Evolutionary conservation across 164 flowering plant genomes (phyloP), one percentile per base, ranked within the genome.

Genomic region (Echeveria elegans): DNA sequence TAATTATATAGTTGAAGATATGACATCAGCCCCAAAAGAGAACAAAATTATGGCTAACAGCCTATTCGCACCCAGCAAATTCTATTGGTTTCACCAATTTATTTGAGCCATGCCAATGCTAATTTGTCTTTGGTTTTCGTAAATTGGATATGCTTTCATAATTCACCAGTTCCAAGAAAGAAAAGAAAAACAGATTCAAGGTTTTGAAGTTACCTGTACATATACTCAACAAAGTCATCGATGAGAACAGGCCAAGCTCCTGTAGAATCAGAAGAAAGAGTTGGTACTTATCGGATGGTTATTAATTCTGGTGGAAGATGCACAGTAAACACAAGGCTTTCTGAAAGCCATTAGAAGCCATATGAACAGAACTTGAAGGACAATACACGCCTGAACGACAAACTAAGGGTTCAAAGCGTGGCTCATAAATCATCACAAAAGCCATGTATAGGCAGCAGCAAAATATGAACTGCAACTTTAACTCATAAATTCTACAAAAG

Each of bases 221-320:
- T 89, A 69, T 88, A 83, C 80, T 88, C 98, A 48, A 92, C 98
- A 71, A 92, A 92, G n/a, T 92, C 98, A 78, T 92, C 98, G 29
- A 92, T 86, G 19, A 92, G 73, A 67, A 90, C 87, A 53, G 98
- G 96, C 96, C 96, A 92, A 64, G 98, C 96, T 76, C 98, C 98
- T 92, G 82, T 62, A 77, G 64, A 45, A 53, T 30, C 58, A 56
- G 61, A 56, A 56, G 18, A 56, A 56, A 16, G 15, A 16, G n/a
- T 26, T 23, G 26, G 58, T 23, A 26, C 56, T 21, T 21, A 6
- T 50, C 10, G 56, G 56, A 52, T 9, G 1, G 8, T 48, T 48
- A 0, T 23, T 23, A n/a, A 21, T 56, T 26, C 12, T 11, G 30
- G 10, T 24, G 19, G 60, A 53, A 26, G 61, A 56, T 56, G 32